A percentile compares a stretch with the other conserved stretches of the same genome.
Conservation (phyloP, 176 grass and related monocot genomes). For the Oryza meyeriana region DNA sequence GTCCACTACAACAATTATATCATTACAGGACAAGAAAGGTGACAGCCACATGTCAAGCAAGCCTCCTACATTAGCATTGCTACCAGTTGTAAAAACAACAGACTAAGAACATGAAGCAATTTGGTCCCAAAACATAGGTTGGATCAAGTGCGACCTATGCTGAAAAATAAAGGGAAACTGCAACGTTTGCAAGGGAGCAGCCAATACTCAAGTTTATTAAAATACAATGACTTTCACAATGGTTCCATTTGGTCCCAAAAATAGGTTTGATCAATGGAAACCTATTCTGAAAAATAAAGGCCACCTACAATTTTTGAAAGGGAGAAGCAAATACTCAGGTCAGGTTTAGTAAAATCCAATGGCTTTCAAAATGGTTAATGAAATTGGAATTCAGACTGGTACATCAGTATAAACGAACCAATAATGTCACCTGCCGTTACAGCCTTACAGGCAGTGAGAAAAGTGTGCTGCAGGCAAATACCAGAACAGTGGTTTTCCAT, state of each 20-base stretch:
- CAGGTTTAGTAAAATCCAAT: neutral
- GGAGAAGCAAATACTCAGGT: neutral
- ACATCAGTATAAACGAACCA: neutral
- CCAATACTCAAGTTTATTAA: neutral
- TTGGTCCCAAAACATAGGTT: neutral
- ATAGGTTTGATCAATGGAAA: neutral
- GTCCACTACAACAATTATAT: too few species aligned
- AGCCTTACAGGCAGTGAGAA: neutral
- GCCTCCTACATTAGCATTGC: neutral
- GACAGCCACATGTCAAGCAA: neutral
- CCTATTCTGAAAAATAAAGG: neutral
- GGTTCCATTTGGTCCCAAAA: constrained; percentile 11
- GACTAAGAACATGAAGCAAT: neutral
- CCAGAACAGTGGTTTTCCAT: neutral
- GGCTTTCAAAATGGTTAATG: neutral
- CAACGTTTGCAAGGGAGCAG: neutral
- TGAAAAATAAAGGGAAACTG: neutral
- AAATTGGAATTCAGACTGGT: neutral
- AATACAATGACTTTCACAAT: neutral
- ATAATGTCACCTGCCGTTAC: neutral
- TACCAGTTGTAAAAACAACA: neutral
- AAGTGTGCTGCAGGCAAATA: neutral
- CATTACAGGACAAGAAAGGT: neutral
- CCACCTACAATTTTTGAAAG: neutral
- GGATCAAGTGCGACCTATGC: neutral